Evolutionary conservation across 2,329 filamentous ascomycete species (phyloP), one percentile per base, ranked within the genome.

Genomic region (Helotiales sp.): DNA sequence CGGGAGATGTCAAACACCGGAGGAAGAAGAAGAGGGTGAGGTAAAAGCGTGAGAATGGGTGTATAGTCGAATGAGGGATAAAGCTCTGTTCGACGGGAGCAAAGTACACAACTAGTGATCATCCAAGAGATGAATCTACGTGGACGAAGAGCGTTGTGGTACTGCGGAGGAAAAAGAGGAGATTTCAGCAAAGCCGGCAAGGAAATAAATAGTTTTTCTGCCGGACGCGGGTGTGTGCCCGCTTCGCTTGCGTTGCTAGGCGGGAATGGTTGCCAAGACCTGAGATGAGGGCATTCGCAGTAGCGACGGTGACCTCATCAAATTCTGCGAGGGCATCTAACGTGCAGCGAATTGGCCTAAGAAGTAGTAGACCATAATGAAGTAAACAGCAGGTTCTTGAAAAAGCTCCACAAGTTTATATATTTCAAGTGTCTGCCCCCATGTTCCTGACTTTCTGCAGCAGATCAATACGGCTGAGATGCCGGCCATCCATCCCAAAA

Each of bases 41-140:
- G 28, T 32, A 17, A 20, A 55, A 34, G 50, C 30, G 28, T 28
- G 30, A 17, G 50, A 32, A 13, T n/a, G 26, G 5, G 28, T 32
- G 17, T 6, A 34, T 3, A 40, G 34, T 13, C 34, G 34, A 22
- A 22, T 11, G 50, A 55, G n/a, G 28, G 28, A 32, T 34, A 15
- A 55, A n/a, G 30, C 50, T 32, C 26, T 30, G 22, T 11, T 11
- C n/a, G 28, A 55, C 26, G 2, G 28, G 22, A 34, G 28, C n/a
- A 20, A 55, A 55, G 50, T 34, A 34, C 26, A 55, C 50, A 55
- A 32, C 50, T 55, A 55, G 28, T 55, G 20, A 55, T 55, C 50
- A 15, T 32, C 50, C 28, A 55, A 34, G n/a, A 34, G 50, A 34
- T 20, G 50, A 49, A 49, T 49, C 20, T 49, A 22, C 45, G 45